Base-by-base conservation (phyloP, 495 filamentous ascomycete genomes). In the Venustampulla echinocandica region DNA sequence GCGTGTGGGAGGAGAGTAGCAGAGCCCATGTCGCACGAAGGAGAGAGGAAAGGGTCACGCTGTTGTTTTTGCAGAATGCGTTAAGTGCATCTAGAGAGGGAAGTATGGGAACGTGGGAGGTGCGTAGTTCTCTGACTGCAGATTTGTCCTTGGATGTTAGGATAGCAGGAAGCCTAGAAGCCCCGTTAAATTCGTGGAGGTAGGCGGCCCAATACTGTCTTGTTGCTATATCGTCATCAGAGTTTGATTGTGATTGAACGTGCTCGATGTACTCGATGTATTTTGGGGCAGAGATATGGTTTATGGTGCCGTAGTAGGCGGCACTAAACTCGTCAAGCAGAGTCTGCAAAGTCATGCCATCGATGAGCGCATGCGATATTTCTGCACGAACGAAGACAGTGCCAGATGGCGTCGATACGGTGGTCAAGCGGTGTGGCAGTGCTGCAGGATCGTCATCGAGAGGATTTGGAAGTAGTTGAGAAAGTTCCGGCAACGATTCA, bases 1-100 rank as follows among this genome's bases (percentile, higher is more conserved):
- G 62, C 0, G 73, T 76, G 50, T 75, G 74, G 9, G 59, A 57
- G 21, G 65, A 65, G 6, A 80, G 64, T 0, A 79, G 69, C 13
- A 80, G 58, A 1, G 70, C 71, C 77, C 77, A 81, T 4, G 66
- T 71, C 24, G 74, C 62, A 18, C 77, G 62, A 19, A 41, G 18
- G 22, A 25, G 11, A 21, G 10, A n/a, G 18, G 18, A 10, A 6
- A 19, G 38, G 10, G 18, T 25, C 18, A 25, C 9, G 10, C 19
- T 19, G 9, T 22, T 10, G 22, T n/a, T 19, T 41, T 25, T 41
- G 38, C 18, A 25, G 13, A 22, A 25, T 15, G 33, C 13, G 33
- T 35, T 14, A 10, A 35, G 5, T n/a, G 18, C 11, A 15, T 15
- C 33, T 15, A 4, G 11, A 5, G 13, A n/a, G 11, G 33, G 33